Evolutionary conservation across 495 filamentous ascomycete genomes (phyloP).

Genomic region (Hypoxylon intermedium): DNA sequence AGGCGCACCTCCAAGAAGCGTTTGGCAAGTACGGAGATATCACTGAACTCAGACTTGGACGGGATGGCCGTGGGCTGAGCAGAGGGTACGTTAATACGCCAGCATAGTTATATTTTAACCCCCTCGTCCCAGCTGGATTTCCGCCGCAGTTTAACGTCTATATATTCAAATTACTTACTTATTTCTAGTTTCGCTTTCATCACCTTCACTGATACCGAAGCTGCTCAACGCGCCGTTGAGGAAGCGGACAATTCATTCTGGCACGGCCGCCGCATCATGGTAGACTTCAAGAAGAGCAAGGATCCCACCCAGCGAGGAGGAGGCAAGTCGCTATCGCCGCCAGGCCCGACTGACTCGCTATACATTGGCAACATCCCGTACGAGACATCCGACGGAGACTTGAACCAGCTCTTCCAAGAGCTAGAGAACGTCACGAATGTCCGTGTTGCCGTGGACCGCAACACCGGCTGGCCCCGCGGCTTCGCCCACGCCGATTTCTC

Average conservation of each 20-base stretch:
- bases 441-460: constrained; percentile 86
- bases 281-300: constrained; percentile 55
- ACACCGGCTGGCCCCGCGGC: constrained; percentile 84
- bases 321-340: too few species aligned
- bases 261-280: constrained; percentile 77
- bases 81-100: constrained; percentile 72
- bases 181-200: constrained; percentile 77
- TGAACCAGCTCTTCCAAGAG: constrained; percentile 79
- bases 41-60: constrained; percentile 60
- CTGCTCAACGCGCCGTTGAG: constrained; percentile 66
- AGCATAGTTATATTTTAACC: neutral
- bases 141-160: neutral
- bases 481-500: constrained; percentile 91
- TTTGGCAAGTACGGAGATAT: constrained; percentile 74
- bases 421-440: constrained; percentile 79
- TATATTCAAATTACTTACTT: constrained; percentile 31
- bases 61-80: constrained; percentile 77
- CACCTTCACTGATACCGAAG: constrained; percentile 63
- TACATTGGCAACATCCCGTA: constrained; percentile 92
- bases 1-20: constrained; percentile 69
- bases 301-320: too few species aligned
- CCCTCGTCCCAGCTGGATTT: neutral
- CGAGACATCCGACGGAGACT: constrained; percentile 85
- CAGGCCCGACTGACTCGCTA: constrained; percentile 67
- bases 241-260: constrained; percentile 72